Base-by-base conservation (phyloP, 2,329 filamentous ascomycete genomes). In the Amesomyces nigricolor region DNA sequence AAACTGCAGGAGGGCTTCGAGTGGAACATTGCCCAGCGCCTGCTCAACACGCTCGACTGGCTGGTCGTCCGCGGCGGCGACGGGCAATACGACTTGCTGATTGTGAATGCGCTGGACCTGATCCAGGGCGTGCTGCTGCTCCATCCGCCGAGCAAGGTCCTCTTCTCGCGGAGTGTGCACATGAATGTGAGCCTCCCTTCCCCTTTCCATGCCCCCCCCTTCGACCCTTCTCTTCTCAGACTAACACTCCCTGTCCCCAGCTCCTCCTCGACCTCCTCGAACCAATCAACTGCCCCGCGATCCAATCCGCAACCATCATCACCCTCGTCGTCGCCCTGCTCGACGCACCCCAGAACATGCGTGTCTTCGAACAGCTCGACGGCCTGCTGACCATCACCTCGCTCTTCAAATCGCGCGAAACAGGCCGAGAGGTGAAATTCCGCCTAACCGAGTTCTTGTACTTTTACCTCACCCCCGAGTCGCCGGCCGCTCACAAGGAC, bases 381-480 rank as follows among this genome's bases (percentile, higher is more conserved):
- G 94, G 94, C 53, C 81, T 99, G 5, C 82, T 96, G 40, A 94
- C 91, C 1, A 85, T 97, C 45, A 96, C 92, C 2, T 92, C 88
- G 9, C 80, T 97, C 48, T 96, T 97, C 81, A 95, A 95, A 72
- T 88, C 87, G 61, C 85, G 90, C 58, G 83, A 85, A 62, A 96
- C 92, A 3, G 85, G 85, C 22, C 85, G 90, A 59, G 89, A 92
- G 65, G 91, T 97, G 62, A 96, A 96, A 75, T 82, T 96, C 67
- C 94, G 95, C 71, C 83, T 95, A n/a, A 86, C 96, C 63, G 94
- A 97, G 71, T 97, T 97, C 68, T 75, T 99, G 50, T 97, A 97
- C 77, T 97, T 97, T 72, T 99, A 97, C 72, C 85, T 99, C 64
- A 96, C 97, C 87, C 91, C 92, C 49, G 94, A 99, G 73, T 83